A percentile compares a stretch with the other conserved stretches of the same genome.
These are phyloP conservation scores for Leishmania tarentolae DNA, from an alignment of 208 protist species.

Conservation along the genomic window DNA sequence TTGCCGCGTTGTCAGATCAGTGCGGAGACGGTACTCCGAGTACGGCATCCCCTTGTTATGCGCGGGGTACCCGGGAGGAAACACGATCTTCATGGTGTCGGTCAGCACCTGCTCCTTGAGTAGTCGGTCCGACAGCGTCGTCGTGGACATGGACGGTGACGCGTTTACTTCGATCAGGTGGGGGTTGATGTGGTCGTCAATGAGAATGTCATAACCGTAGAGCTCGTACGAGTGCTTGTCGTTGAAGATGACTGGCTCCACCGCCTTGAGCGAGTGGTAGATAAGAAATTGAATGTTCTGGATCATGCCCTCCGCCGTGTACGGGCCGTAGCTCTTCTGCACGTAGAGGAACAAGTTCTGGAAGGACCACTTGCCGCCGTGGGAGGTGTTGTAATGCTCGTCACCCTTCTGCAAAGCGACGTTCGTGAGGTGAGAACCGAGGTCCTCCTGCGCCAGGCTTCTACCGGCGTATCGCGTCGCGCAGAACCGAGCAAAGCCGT, in stretches of 20 bases:
- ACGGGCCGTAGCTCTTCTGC: constrained; percentile 71
- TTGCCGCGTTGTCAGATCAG: constrained; percentile 70
- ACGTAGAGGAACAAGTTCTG: constrained; percentile 88
- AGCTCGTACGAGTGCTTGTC: constrained; percentile 97
- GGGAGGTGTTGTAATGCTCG: constrained; percentile 91
- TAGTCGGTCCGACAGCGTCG: constrained; percentile 77
- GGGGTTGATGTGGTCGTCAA: constrained; percentile 94
- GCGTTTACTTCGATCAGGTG: constrained; percentile 98
- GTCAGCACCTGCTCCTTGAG: constrained; percentile 86
- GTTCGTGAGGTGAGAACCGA: constrained; percentile 97
- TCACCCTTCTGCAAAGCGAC: constrained; percentile 96
- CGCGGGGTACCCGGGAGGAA: constrained; percentile 73
- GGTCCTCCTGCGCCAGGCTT: constrained; percentile 66
- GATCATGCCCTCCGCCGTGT: constrained; percentile 75
- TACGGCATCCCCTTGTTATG: constrained; percentile 64
- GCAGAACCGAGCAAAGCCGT: constrained; percentile 95
- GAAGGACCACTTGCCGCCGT: constrained; percentile 96
- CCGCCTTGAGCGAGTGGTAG: constrained; percentile 89
- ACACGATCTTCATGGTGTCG: constrained; percentile 82
- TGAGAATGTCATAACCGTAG: constrained; percentile 98
- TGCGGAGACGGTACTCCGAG: constrained; percentile 78
- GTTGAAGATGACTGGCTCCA: constrained; percentile 93
- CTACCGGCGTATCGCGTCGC: constrained; percentile 85
- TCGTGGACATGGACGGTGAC: constrained; percentile 90
- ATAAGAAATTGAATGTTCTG: constrained; percentile 93